Evolutionary conservation across 148 eudicot species (phyloP).

Genomic region (Polygonum maritimum): DNA sequence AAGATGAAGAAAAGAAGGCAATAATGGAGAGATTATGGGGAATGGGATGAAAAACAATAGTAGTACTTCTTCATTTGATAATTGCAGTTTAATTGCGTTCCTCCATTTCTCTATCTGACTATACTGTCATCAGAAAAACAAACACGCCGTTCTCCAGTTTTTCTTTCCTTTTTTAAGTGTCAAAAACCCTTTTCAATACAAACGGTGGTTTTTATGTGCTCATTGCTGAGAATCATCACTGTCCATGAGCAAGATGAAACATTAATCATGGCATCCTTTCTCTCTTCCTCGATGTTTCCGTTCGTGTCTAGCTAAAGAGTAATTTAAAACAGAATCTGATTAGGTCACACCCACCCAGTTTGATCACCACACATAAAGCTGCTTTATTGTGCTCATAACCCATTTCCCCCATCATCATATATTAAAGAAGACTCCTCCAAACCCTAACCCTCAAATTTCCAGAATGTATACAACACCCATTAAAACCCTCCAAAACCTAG

Average conservation of each 20-base stretch:
- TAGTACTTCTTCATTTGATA: background rate
- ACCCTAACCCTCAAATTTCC: no score
- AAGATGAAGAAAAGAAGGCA: background rate
- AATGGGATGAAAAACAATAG: background rate
- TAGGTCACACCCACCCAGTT: conserved; percentile 1
- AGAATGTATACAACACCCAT: no score
- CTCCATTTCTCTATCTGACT: background rate
- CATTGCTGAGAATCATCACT: background rate
- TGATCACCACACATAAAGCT: conserved; percentile 1
- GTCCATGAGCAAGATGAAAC: background rate
- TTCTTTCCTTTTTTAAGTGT: background rate
- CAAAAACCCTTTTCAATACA: background rate
- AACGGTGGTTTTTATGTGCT: background rate
- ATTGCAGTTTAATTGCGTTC: background rate
- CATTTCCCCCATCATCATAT: background rate
- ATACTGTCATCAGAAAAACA: background rate
- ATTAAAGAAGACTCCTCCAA: background rate
- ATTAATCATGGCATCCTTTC: conserved; percentile 37
- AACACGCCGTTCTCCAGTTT: background rate
- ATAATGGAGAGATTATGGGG: conserved; percentile 4
- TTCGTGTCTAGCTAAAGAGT: background rate
- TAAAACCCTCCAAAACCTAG: background rate
- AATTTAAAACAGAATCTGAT: background rate
- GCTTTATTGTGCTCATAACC: background rate
- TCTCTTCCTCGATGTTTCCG: background rate